Conservation (phyloP, 1,284 basidiomycete species). For the Schizopora paradoxa region DNA sequence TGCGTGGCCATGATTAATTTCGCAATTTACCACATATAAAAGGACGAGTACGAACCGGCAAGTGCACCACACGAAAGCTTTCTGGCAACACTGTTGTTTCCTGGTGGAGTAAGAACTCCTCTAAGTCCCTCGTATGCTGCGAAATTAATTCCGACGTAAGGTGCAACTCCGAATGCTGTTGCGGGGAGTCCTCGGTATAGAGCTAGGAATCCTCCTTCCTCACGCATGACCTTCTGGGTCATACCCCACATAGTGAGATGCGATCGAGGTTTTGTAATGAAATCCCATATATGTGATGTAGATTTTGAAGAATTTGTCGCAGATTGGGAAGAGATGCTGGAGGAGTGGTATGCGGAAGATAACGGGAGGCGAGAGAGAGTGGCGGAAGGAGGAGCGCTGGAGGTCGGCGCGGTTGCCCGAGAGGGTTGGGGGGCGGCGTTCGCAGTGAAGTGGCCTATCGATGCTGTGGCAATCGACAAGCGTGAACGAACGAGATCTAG, state of each 20-base stretch:
- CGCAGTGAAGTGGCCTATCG: constrained; percentile 38
- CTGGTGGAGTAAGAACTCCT: constrained; percentile 70
- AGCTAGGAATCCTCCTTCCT: constrained; percentile 85
- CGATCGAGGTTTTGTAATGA: neutral
- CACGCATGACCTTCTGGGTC: constrained; percentile 83
- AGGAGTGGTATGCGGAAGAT: constrained; percentile 50
- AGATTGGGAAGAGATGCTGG: constrained; percentile 24
- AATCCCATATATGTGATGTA: neutral
- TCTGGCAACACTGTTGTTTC: constrained; percentile 54
- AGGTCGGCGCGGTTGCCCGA: constrained; percentile 21
- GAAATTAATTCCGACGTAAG: constrained; percentile 87
- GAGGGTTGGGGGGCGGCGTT: constrained; percentile 23
- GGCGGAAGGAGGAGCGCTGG: constrained; percentile 20
- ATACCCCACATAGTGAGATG: constrained; percentile 64
- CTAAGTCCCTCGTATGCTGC: constrained; percentile 74
- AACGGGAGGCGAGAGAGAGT: constrained; percentile 32
- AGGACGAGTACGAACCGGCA: constrained; percentile 46
- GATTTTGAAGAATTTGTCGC: constrained; percentile 32
- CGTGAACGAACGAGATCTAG: constrained; percentile 91
- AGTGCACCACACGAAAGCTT: constrained; percentile 75
- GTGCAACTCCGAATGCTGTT: constrained; percentile 88
- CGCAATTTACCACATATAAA: neutral
- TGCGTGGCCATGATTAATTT: constrained; percentile 23
- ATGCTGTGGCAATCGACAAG: constrained; percentile 86
- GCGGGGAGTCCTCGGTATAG: constrained; percentile 86